A percentile compares a stretch with the other conserved stretches of the same genome.
Evolutionary conservation across 2,329 filamentous ascomycete species (phyloP).

Genomic region (Trichoderma cornu-damae): DNA sequence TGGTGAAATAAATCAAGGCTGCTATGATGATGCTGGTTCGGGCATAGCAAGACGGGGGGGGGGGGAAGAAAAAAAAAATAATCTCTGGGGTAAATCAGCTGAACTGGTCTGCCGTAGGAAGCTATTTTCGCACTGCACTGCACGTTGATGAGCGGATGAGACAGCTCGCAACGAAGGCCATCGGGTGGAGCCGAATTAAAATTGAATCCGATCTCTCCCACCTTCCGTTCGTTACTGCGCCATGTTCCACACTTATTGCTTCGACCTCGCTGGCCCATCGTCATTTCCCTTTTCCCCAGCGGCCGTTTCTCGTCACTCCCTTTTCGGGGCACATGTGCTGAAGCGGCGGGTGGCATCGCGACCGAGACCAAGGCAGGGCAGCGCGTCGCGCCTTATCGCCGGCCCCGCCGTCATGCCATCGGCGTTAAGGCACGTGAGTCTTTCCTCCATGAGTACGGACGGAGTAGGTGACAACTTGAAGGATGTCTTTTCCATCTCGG

Average conservation of each 20-base stretch:
- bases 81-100: slow-evolving; percentile 13
- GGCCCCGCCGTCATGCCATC: not conserved
- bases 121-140: not conserved
- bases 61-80: too few relatives aligned
- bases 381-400: not conserved
- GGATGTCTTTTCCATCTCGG: not conserved
- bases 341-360: not conserved
- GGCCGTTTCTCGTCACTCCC: slow-evolving; percentile 1
- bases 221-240: slow-evolving; percentile 9
- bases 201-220: slow-evolving; percentile 12
- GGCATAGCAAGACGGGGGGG: slow-evolving; percentile 7
- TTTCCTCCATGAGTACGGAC: too few relatives aligned
- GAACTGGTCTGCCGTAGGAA: slow-evolving; percentile 7
- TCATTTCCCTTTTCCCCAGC: not conserved
- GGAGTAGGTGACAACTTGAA: not conserved
- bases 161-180: not conserved
- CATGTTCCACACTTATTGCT: slow-evolving; percentile 9
- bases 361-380: not conserved
- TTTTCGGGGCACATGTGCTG: not conserved
- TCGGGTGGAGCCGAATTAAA: slow-evolving; percentile 13
- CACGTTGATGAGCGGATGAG: slow-evolving; percentile 6
- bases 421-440: not conserved
- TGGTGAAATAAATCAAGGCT: slow-evolving; percentile 3
- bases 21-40: slow-evolving; percentile 14
- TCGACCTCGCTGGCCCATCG: slow-evolving; percentile 3